Evolutionary conservation across 2,329 filamentous ascomycete species (phyloP).

Genomic region (Ceratocystis smalleyi): DNA sequence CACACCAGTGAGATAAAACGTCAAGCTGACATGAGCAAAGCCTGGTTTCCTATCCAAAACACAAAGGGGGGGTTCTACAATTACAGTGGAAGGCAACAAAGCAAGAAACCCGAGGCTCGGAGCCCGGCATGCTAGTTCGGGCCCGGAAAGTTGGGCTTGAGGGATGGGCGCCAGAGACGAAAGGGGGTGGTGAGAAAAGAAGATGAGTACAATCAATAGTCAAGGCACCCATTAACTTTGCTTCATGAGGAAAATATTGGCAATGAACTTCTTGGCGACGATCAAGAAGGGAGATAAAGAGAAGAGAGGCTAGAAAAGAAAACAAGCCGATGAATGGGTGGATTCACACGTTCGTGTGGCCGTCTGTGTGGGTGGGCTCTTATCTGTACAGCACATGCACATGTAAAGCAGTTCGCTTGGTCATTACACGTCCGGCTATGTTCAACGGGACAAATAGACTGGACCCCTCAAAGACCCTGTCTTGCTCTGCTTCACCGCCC

Average conservation of each 20-base stretch:
- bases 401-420: too few species aligned
- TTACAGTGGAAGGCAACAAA: neutral
- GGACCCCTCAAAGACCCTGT: too few species aligned
- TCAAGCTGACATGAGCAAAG: neutral
- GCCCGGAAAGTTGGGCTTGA: neutral
- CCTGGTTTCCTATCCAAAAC: neutral
- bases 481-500: too few species aligned
- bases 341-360: neutral
- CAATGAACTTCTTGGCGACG: neutral
- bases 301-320: neutral
- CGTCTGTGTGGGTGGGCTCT: too few species aligned
- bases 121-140: neutral
- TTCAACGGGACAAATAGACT: too few species aligned
- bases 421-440: too few species aligned
- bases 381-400: too few species aligned
- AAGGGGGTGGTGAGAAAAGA: neutral
- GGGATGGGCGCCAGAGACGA: neutral
- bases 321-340: too few species aligned
- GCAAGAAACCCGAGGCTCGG: neutral
- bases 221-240: neutral
- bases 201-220: neutral
- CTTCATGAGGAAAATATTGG: neutral
- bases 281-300: neutral
- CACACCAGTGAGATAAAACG: neutral
- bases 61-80: neutral